phyloP scores from a whole-genome alignment of 2,329 filamentous ascomycete species.

The Epichloe sylvatica region DNA sequence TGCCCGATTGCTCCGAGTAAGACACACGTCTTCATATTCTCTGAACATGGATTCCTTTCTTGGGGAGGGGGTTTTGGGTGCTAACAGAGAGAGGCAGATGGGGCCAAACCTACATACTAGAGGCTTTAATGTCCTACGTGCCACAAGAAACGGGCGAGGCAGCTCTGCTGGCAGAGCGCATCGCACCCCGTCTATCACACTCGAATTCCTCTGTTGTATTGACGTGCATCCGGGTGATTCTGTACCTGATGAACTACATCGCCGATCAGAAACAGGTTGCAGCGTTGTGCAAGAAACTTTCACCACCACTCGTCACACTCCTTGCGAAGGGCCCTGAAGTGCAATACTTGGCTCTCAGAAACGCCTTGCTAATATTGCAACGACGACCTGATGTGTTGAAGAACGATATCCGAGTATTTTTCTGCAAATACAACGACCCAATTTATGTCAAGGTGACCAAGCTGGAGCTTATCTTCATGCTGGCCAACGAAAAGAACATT shows the following conservation, averaged over 20 bases:
- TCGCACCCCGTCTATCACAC: conserved; percentile 89
- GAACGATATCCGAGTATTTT: conserved; percentile 97
- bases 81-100: conserved; percentile 45
- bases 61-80: no score
- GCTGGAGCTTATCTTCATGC: conserved; percentile 96
- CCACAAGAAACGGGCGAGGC: conserved; percentile 85
- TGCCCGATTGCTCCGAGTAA: conserved; percentile 93
- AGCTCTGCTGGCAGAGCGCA: conserved; percentile 77
- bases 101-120: conserved; percentile 97
- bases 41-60: not conserved
- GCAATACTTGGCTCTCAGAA: conserved; percentile 90
- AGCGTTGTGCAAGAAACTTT: conserved; percentile 78
- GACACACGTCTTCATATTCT: conserved; percentile 18
- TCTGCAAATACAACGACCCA: conserved; percentile 99
- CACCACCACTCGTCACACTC: conserved; percentile 84
- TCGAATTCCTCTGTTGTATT: conserved; percentile 94
- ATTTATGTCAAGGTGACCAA: conserved; percentile 99
- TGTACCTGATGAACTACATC: conserved; percentile 99
- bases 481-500: conserved; percentile 90
- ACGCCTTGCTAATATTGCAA: conserved; percentile 87
- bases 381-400: conserved; percentile 81
- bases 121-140: conserved; percentile 95
- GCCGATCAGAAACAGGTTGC: conserved; percentile 79
- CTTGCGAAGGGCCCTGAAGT: conserved; percentile 94
- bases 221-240: conserved; percentile 87